These are phyloP conservation scores for Diplodia sapinea DNA, from an alignment of 2,329 filamentous ascomycete genomes.

Conservation along the genomic window DNA sequence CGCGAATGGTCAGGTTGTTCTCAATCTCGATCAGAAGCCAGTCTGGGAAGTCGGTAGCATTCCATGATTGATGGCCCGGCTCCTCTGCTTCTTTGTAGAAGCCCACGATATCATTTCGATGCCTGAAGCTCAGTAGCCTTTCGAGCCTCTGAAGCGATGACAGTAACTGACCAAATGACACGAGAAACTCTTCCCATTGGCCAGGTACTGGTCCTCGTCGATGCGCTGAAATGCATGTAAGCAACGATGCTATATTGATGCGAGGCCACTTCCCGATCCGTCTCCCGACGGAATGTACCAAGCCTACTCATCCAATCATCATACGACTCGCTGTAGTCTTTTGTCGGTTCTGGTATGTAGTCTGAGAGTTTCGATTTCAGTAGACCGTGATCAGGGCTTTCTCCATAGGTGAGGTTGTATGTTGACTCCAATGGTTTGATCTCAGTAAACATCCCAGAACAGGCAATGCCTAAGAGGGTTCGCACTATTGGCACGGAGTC, in stretches of 20 bases:
- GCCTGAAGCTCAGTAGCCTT: background rate
- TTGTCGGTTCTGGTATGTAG: background rate
- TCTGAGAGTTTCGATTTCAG: background rate
- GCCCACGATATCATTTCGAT: background rate
- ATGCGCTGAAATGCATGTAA: background rate
- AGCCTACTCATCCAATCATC: background rate
- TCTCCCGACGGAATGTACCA: background rate
- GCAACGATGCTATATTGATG: background rate
- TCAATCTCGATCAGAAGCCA: slow-evolving; percentile 70
- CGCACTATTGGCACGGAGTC: background rate
- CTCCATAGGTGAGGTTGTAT: background rate
- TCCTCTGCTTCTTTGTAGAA: slow-evolving; percentile 26
- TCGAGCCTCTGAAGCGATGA: slow-evolving; percentile 8
- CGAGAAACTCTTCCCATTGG: background rate
- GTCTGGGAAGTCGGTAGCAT: slow-evolving; percentile 60
- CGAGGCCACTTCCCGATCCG: background rate
- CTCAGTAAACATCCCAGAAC: background rate
- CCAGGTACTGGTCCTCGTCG: background rate
- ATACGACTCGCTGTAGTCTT: background rate
- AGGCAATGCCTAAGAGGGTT: slow-evolving; percentile 7
- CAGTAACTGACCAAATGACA: background rate
- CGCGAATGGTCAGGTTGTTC: slow-evolving; percentile 65
- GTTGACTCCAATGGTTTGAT: background rate
- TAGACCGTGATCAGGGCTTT: background rate
- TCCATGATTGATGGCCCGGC: slow-evolving; percentile 63